Percentiles rank a stretch among this genome's conserved stretches.
Conservation (phyloP, 371 early-diverging fungal species). For the Apophysomyces trapeziformis region DNA sequence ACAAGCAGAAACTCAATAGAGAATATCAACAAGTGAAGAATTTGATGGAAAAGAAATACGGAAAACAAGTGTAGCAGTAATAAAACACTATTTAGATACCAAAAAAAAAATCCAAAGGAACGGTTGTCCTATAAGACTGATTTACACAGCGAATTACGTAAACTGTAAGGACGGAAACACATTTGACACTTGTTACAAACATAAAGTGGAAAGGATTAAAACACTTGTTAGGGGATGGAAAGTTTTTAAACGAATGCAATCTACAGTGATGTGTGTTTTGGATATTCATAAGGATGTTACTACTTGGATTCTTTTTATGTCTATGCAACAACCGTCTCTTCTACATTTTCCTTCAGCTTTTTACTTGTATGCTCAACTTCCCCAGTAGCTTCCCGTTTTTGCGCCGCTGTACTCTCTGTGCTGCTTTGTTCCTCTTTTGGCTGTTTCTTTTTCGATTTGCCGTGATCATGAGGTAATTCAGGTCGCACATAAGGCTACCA, state of each 20-base stretch:
- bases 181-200: no score
- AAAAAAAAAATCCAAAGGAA: background rate
- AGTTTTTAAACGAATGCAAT: no score
- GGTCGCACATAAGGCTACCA: slow-evolving; percentile 79
- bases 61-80: slow-evolving; percentile 24
- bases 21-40: slow-evolving; percentile 72
- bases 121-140: no score
- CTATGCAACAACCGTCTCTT: background rate
- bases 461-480: slow-evolving; percentile 38
- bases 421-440: slow-evolving; percentile 21
- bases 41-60: slow-evolving; percentile 71
- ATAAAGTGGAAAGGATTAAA: no score
- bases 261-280: no score
- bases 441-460: slow-evolving; percentile 25
- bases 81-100: background rate
- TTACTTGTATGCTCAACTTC: slow-evolving; percentile 14
- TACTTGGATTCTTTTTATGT: slow-evolving; percentile 4
- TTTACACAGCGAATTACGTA: no score
- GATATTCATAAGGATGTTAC: no score
- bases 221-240: no score
- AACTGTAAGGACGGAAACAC: no score
- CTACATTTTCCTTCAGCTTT: slow-evolving; percentile 22
- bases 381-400: slow-evolving; percentile 16
- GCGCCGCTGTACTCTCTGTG: slow-evolving; percentile 11
- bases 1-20: slow-evolving; percentile 67